Conservation (phyloP, 1,139 yeast species). For the Geotrichum candidum region DNA sequence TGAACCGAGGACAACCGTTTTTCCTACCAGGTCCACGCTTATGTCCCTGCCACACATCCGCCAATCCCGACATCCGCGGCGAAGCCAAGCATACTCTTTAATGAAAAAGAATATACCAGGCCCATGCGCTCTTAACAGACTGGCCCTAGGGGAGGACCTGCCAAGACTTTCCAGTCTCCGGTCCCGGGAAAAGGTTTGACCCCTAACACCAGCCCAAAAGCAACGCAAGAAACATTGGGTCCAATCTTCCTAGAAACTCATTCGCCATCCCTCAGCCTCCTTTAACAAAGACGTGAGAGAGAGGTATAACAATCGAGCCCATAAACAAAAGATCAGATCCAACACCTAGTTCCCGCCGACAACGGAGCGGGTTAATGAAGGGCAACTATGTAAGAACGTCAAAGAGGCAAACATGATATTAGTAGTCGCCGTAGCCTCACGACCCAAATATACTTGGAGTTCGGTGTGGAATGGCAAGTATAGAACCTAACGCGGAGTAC, state of each 20-base stretch:
- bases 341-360: background rate
- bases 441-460: background rate
- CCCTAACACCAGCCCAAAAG: background rate
- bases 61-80: background rate
- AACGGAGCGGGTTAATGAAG: background rate
- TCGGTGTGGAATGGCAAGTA: background rate
- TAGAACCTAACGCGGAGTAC: background rate
- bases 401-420: constrained; percentile 2
- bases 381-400: background rate
- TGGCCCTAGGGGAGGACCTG: background rate
- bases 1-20: constrained; percentile 5
- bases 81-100: background rate
- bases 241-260: background rate
- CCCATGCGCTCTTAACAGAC: background rate
- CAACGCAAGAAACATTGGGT: background rate
- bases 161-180: background rate
- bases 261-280: background rate
- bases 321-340: background rate
- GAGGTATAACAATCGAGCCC: background rate
- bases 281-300: background rate
- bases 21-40: constrained; percentile 5
- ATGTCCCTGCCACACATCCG: background rate
- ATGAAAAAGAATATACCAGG: background rate
- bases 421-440: constrained; percentile 4
- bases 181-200: background rate